Evolutionary conservation across 208 protist species (phyloP).

Genomic region (Acanthamoeba pearcei): DNA sequence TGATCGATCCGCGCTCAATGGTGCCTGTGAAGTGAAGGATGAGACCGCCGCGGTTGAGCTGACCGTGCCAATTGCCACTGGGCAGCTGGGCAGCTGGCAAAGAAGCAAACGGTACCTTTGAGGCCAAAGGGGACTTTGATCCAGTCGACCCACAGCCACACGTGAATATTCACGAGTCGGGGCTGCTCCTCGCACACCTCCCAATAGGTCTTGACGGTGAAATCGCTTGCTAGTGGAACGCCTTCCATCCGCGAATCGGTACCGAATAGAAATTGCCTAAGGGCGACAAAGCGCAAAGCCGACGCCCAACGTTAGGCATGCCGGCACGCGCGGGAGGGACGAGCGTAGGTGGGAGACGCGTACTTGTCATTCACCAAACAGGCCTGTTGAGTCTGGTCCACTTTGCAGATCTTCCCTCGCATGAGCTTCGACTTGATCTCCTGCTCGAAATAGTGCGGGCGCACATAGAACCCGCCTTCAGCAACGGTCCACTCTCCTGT

Average conservation of each 20-base stretch:
- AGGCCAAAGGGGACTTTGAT: slow-evolving; percentile 72
- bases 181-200: slow-evolving; percentile 47
- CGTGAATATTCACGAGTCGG: slow-evolving; percentile 53
- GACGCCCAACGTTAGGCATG: background rate
- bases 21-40: background rate
- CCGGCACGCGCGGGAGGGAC: background rate
- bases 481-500: slow-evolving; percentile 18
- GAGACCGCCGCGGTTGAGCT: background rate
- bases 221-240: slow-evolving; percentile 39
- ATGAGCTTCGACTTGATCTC: slow-evolving; percentile 73
- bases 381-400: slow-evolving; percentile 66
- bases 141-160: slow-evolving; percentile 73
- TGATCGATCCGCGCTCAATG: slow-evolving; percentile 69
- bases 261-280: slow-evolving; percentile 45
- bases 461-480: slow-evolving; percentile 31
- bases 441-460: slow-evolving; percentile 66
- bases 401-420: slow-evolving; percentile 62
- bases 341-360: background rate
- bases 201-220: slow-evolving; percentile 73
- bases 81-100: background rate
- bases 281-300: background rate
- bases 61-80: background rate
- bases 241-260: slow-evolving; percentile 69
- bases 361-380: slow-evolving; percentile 54
- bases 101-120: background rate